phyloP scores from a whole-genome alignment of 495 filamentous ascomycete genomes.

The Hapsidospora chrysogenum region DNA sequence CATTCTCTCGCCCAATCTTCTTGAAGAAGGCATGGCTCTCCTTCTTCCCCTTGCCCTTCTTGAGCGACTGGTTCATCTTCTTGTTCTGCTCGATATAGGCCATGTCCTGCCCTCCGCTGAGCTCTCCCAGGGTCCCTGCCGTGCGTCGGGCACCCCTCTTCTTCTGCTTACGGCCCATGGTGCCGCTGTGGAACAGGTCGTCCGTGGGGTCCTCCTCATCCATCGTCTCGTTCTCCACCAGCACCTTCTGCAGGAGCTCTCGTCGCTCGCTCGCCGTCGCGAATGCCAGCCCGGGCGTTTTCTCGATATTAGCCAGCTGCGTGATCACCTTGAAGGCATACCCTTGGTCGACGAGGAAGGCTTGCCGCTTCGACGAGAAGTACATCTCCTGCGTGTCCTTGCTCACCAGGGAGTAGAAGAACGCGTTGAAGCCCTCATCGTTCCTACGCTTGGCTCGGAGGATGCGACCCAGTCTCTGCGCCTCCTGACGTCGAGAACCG shows the following conservation, averaged over 20 bases:
- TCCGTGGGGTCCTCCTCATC: slow-evolving; percentile 61
- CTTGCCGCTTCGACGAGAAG: slow-evolving; percentile 92
- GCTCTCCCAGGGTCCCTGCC: slow-evolving; percentile 68
- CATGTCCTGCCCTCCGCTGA: slow-evolving; percentile 89
- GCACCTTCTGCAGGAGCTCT: slow-evolving; percentile 80
- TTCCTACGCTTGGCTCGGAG: slow-evolving; percentile 90
- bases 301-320: slow-evolving; percentile 79
- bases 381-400: slow-evolving; percentile 98
- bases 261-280: slow-evolving; percentile 64
- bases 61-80: slow-evolving; percentile 52
- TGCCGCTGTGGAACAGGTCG: slow-evolving; percentile 54
- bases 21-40: slow-evolving; percentile 46
- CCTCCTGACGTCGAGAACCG: slow-evolving; percentile 92
- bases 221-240: slow-evolving; percentile 72
- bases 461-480: slow-evolving; percentile 87
- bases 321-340: slow-evolving; percentile 99
- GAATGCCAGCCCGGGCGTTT: slow-evolving; percentile 66
- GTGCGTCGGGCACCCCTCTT: slow-evolving; percentile 54
- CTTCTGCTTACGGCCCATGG: slow-evolving; percentile 16
- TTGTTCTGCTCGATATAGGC: slow-evolving; percentile 87
- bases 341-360: slow-evolving; percentile 95
- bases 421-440: slow-evolving; percentile 98
- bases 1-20: slow-evolving; percentile 62
- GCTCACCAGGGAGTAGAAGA: slow-evolving; percentile 94
- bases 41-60: slow-evolving; percentile 42